Base-by-base conservation (phyloP, 140 eudicot genomes). In the Anethum foeniculum region DNA sequence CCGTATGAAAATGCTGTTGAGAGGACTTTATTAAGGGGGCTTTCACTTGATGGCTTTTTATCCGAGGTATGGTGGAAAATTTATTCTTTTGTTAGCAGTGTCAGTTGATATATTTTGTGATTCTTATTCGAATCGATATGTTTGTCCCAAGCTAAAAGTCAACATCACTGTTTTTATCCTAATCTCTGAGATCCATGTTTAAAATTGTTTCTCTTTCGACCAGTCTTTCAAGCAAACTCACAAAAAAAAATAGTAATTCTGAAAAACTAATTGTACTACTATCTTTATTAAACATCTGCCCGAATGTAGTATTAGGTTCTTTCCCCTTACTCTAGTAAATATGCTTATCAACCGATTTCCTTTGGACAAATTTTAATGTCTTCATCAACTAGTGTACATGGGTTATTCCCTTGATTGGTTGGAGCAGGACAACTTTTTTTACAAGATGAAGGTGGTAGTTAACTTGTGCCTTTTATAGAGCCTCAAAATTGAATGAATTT, bases 1-100 rank as follows among this genome's bases (percentile, higher is more conserved):
- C 97, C 96, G 36, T 94, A 87, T 84, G 89, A 82, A 69, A 87
- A 85, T 80, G 96, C 98, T 41, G 96, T 94, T 23, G 92, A 91
- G 77, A 90, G 82, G 85, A 90, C 86, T 81, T 92, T 93, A 69
- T 82, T 92, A 88, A 96, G 97, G 64, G 94, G 97, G 58, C 82
- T 94, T 28, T 84, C 96, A 28, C 84, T 90, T 71, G 96, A 92
- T 82, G 97, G 96, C 12, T 92, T 92, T 82, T 83, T 94, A 80
- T 89, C 98, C 14, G 79, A 90, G 98, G 98, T 91, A 77, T 81
- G 82, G 74, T 34, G 54, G 8, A 38, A 71, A 71, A 71, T 8
- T 25, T 62, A 25, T 9, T 62, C 71, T 25, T 23, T 27, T n/a
- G 32, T 62, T n/a, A 62, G 32, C 3, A 14, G 13, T 25, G 71